These are phyloP conservation scores for Fusarium graminum DNA, from an alignment of 2,329 filamentous ascomycete genomes.

Conservation along the genomic window DNA sequence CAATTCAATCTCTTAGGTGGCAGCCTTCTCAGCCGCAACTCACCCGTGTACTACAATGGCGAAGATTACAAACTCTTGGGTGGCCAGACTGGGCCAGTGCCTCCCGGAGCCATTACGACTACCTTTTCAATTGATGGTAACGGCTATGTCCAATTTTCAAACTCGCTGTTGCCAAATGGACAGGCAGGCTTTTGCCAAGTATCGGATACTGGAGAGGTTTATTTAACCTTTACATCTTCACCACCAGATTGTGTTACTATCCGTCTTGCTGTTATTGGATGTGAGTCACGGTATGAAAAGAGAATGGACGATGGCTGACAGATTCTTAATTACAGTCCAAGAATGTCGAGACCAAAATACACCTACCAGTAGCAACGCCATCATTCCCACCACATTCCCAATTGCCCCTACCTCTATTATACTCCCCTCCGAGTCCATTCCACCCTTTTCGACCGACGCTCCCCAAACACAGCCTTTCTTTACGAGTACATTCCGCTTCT, in stretches of 20 bases:
- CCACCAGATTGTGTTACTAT: background rate
- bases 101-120: background rate
- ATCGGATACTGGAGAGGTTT: background rate
- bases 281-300: background rate
- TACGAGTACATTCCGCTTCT: background rate
- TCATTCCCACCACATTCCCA: background rate
- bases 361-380: too few relatives aligned
- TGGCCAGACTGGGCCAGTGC: background rate
- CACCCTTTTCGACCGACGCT: background rate
- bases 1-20: background rate
- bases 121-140: background rate
- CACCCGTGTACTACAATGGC: background rate
- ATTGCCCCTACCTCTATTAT: background rate
- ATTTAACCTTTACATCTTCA: background rate
- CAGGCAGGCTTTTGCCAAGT: conserved; percentile 7
- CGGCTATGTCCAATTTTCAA: background rate
- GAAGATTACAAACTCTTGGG: background rate
- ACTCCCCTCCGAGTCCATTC: background rate
- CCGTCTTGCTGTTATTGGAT: background rate
- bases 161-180: background rate
- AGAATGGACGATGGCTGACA: background rate
- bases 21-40: background rate
- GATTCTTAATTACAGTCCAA: background rate
- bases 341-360: background rate
- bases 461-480: background rate